Percentiles rank a stretch among this genome's conserved stretches.
phyloP scores from a whole-genome alignment of 331 rosid genomes.

The Cydonia oblonga region DNA sequence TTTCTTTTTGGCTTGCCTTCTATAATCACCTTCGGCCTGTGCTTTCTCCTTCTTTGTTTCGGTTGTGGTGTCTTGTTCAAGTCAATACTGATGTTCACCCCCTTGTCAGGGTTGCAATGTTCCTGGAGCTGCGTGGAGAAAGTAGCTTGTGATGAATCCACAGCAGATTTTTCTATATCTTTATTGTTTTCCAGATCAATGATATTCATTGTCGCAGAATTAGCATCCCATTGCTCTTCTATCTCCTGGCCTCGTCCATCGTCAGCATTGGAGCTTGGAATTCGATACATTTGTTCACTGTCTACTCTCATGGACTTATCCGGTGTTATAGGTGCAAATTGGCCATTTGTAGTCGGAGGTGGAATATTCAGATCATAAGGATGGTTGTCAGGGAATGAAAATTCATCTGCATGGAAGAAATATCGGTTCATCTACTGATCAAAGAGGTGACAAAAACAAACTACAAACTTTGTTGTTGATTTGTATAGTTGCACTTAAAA shows the following conservation, averaged over 20 bases:
- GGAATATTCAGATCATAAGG: slow-evolving; percentile 25
- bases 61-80: slow-evolving; percentile 38
- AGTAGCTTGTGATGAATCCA: slow-evolving; percentile 20
- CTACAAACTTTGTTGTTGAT: not conserved
- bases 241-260: slow-evolving; percentile 18
- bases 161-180: slow-evolving; percentile 19
- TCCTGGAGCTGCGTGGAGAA: slow-evolving; percentile 27
- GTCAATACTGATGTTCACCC: slow-evolving; percentile 17
- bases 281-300: slow-evolving; percentile 13
- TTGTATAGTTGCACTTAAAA: not conserved
- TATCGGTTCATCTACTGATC: slow-evolving; percentile 9
- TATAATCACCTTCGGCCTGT: slow-evolving; percentile 74
- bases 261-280: slow-evolving; percentile 9
- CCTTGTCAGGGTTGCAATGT: slow-evolving; percentile 28
- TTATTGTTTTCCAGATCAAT: slow-evolving; percentile 17
- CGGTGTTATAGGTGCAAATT: slow-evolving; percentile 44
- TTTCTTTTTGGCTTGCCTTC: slow-evolving; percentile 57
- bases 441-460: slow-evolving; percentile 11
- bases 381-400: slow-evolving; percentile 4
- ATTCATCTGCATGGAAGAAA: slow-evolving; percentile 16
- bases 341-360: slow-evolving; percentile 23
- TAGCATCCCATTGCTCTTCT: slow-evolving; percentile 17
- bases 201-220: slow-evolving; percentile 11
- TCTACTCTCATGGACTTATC: slow-evolving; percentile 26
- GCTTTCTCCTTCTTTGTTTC: slow-evolving; percentile 57